These are phyloP conservation scores for Eruca vesicaria DNA, from an alignment of 441 rosid genomes.

Conservation along the genomic window DNA sequence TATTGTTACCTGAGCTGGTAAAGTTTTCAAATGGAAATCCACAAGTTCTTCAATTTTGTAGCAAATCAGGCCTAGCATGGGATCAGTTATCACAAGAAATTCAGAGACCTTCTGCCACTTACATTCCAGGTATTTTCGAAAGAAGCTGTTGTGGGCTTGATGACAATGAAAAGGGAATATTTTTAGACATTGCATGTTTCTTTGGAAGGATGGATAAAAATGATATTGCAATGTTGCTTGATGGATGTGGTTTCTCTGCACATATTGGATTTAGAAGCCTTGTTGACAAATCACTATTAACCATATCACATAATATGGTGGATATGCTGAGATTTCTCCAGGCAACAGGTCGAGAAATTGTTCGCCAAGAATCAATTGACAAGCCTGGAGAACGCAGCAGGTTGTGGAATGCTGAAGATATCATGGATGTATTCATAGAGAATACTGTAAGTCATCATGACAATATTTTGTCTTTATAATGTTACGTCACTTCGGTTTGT, in stretches of 20 bases:
- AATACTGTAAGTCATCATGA: constrained; percentile 8
- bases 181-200: constrained; percentile 45
- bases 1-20: no score
- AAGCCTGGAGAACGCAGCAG: constrained; percentile 34
- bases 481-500: no score
- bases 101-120: not conserved
- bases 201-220: constrained; percentile 14
- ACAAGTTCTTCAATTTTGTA: no score
- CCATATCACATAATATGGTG: constrained; percentile 2
- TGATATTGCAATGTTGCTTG: constrained; percentile 10
- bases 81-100: no score
- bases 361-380: constrained; percentile 24
- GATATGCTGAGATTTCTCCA: constrained; percentile 40
- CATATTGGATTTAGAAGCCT: constrained; percentile 33
- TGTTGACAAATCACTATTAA: constrained; percentile 35
- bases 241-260: constrained; percentile 28
- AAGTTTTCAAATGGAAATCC: no score
- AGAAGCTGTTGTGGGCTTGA: constrained; percentile 39
- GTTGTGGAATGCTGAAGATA: constrained; percentile 11
- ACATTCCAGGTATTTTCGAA: constrained; percentile 18
- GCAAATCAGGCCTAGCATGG: no score
- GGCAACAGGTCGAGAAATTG: constrained; percentile 37
- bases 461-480: not conserved
- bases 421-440: not conserved
- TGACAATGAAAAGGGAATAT: constrained; percentile 27